Evolutionary conservation across 192 early-diverging fungal genomes (phyloP).

Genomic region (Geranomyces variabilis): DNA sequence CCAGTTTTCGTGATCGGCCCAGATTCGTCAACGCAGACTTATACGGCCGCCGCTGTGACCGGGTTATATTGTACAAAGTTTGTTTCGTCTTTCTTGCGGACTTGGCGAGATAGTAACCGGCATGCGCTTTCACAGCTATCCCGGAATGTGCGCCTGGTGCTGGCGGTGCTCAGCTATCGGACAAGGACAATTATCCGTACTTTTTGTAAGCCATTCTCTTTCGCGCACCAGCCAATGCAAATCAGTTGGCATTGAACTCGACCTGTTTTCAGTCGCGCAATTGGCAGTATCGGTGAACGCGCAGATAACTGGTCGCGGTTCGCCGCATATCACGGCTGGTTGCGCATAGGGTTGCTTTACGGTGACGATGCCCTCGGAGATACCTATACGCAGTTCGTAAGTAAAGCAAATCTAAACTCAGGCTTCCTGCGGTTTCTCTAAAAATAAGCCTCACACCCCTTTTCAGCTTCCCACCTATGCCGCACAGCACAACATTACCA

Average conservation of each 20-base stretch:
- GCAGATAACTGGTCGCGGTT: background rate
- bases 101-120: no score
- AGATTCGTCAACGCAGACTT: background rate
- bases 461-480: background rate
- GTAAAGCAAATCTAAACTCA: background rate
- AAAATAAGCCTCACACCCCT: background rate
- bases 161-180: background rate
- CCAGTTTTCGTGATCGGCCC: background rate
- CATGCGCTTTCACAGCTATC: background rate
- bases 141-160: conserved; percentile 7
- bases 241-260: background rate
- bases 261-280: background rate
- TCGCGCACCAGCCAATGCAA: background rate
- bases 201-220: background rate
- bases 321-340: background rate
- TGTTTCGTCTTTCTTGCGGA: no score
- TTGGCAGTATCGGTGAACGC: background rate
- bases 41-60: background rate
- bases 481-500: background rate
- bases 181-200: background rate
- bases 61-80: conserved; percentile 1
- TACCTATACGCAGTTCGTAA: background rate
- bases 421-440: background rate
- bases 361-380: conserved; percentile 5
- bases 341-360: background rate